Evolutionary conservation across 768 basidiomycete species (phyloP).

Genomic region (Boletus rufocinnamomeus): DNA sequence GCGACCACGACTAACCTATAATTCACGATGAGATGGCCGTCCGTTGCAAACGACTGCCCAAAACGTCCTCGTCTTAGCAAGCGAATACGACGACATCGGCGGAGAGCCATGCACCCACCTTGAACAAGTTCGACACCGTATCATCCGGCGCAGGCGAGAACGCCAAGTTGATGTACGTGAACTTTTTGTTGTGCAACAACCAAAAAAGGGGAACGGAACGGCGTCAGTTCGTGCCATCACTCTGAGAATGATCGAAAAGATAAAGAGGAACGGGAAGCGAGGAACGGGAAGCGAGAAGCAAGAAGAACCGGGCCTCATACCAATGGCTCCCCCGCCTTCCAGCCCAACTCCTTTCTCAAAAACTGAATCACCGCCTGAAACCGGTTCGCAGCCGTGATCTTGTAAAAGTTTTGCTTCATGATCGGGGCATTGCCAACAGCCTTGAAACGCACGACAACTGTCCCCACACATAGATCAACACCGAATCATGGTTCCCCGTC

Average conservation of each 20-base stretch:
- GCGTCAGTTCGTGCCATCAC: conserved; percentile 20
- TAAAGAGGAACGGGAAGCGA: background rate
- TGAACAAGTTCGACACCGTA: conserved; percentile 69
- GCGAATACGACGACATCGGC: background rate
- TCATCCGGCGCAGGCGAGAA: conserved; percentile 80
- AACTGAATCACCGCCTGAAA: conserved; percentile 97
- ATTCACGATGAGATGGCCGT: conserved; percentile 89
- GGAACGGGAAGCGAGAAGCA: background rate
- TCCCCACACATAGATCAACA: background rate
- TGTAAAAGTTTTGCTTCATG: conserved; percentile 99
- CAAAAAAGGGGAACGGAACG: conserved; percentile 4
- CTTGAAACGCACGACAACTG: conserved; percentile 96
- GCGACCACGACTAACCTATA: conserved; percentile 61
- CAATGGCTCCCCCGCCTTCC: conserved; percentile 83
- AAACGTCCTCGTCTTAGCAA: background rate
- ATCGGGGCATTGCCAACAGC: conserved; percentile 97
- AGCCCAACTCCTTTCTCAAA: conserved; percentile 82
- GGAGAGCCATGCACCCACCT: conserved; percentile 39
- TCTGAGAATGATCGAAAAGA: background rate
- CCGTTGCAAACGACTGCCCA: conserved; percentile 77
- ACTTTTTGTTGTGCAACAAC: conserved; percentile 36
- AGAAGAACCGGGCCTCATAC: conserved; percentile 45
- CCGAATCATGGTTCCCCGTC: background rate
- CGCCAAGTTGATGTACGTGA: conserved; percentile 76
- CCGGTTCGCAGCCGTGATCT: conserved; percentile 90